Percentiles rank a stretch among this genome's conserved stretches.
Evolutionary conservation across 2,329 filamentous ascomycete genomes (phyloP).

Genomic region (Claviceps paspali): DNA sequence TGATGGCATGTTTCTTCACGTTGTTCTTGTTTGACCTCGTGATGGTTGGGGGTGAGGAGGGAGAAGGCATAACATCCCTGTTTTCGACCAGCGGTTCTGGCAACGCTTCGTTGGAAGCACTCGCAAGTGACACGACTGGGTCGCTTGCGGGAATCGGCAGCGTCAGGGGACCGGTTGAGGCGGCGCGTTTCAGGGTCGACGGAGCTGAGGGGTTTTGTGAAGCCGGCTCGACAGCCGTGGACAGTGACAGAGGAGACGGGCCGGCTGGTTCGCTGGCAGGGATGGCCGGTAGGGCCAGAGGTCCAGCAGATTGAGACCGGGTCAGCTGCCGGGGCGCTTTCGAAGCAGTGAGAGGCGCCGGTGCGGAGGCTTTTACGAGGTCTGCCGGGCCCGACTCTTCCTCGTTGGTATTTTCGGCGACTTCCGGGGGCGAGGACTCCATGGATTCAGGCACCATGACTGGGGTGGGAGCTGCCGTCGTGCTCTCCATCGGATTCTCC

Average conservation of each 20-base stretch:
- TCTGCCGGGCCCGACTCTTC: neutral
- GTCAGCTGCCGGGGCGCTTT: constrained; percentile 13
- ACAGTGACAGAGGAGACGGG: constrained; percentile 25
- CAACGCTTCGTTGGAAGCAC: constrained; percentile 11
- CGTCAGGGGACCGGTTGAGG: constrained; percentile 17
- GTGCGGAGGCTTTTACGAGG: neutral
- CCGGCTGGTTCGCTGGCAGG: constrained; percentile 35
- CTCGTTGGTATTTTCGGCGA: neutral
- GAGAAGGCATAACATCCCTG: constrained; percentile 24
- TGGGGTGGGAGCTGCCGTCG: constrained; percentile 3
- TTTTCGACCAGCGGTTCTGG: constrained; percentile 26
- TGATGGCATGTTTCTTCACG: constrained; percentile 47
- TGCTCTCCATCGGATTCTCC: neutral
- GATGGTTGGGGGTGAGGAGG: constrained; percentile 23
- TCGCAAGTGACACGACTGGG: constrained; percentile 17
- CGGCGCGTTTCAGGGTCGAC: constrained; percentile 22
- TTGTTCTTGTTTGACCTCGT: constrained; percentile 46
- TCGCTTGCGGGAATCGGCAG: constrained; percentile 32
- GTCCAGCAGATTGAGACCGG: constrained; percentile 23
- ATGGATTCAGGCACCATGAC: neutral
- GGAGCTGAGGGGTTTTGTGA: constrained; percentile 18
- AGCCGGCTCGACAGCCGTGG: constrained; percentile 7
- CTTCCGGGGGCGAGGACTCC: neutral
- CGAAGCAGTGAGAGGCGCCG: neutral
- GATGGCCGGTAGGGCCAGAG: constrained; percentile 20